A percentile compares a stretch with the other conserved stretches of the same genome.
Evolutionary conservation across 495 filamentous ascomycete species (phyloP).

Genomic region (Trichocladium uniseriatum): DNA sequence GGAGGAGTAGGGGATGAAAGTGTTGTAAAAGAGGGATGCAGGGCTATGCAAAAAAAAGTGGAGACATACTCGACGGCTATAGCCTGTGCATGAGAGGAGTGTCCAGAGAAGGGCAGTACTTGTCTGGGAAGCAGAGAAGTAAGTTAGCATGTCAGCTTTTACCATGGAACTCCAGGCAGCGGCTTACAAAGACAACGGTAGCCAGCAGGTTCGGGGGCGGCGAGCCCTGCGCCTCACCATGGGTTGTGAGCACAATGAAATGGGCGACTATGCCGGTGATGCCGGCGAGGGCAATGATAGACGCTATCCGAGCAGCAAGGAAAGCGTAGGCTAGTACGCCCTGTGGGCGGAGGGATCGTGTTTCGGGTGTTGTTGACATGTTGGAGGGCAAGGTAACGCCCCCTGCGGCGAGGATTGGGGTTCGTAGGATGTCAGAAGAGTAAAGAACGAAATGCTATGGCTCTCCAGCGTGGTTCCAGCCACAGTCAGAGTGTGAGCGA

Average conservation of each 20-base stretch:
- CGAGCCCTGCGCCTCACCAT: not conserved
- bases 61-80: conserved; percentile 59
- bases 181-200: too few species aligned
- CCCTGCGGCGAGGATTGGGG: too few species aligned
- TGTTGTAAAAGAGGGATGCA: too few species aligned
- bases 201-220: not conserved
- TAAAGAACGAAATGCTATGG: too few species aligned
- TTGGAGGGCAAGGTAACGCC: not conserved
- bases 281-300: not conserved
- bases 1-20: too few species aligned
- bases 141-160: too few species aligned
- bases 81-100: conserved; percentile 65
- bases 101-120: conserved; percentile 70
- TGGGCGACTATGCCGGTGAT: conserved; percentile 5
- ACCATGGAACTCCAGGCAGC: too few species aligned
- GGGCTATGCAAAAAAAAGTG: too few species aligned
- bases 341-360: conserved; percentile 6
- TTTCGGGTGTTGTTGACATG: conserved; percentile 1
- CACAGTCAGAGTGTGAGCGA: too few species aligned
- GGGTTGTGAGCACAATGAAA: not conserved
- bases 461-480: too few species aligned
- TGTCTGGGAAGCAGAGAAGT: conserved; percentile 38
- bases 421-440: too few species aligned
- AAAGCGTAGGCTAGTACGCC: conserved; percentile 10
- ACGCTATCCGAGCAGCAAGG: not conserved